phyloP scores from a whole-genome alignment of 2,329 filamentous ascomycete species.

The Exophiala spinifera region DNA sequence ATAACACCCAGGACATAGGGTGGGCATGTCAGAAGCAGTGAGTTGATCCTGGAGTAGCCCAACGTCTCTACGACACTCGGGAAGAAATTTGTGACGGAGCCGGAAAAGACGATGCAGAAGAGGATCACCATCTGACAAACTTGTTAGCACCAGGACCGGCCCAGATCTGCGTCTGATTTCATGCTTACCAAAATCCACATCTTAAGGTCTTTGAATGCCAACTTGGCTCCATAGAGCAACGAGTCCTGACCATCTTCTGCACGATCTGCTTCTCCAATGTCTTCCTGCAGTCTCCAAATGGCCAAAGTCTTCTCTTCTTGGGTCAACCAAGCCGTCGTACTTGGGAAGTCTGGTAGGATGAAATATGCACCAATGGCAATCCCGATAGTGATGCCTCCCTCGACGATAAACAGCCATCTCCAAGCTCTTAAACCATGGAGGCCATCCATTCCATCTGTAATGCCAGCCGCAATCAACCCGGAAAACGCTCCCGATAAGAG shows the following conservation, averaged over 20 bases:
- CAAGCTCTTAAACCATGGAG: conserved; percentile 51
- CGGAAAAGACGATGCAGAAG: conserved; percentile 47
- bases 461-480: conserved; percentile 62
- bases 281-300: conserved; percentile 60
- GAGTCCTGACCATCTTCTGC: conserved; percentile 52
- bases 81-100: conserved; percentile 66
- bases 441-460: conserved; percentile 61
- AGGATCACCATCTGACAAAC: conserved; percentile 50
- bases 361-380: conserved; percentile 41
- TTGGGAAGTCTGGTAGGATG: conserved; percentile 66
- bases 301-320: conserved; percentile 58
- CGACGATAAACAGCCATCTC: conserved; percentile 60
- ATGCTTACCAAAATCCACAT: conserved; percentile 55
- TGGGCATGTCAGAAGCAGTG: conserved; percentile 47
- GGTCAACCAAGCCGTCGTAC: conserved; percentile 58
- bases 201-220: conserved; percentile 59
- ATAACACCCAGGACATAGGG: conserved; percentile 54
- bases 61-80: conserved; percentile 68
- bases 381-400: conserved; percentile 49
- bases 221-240: conserved; percentile 40
- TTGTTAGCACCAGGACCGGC: not conserved
- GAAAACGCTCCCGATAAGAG: conserved; percentile 71
- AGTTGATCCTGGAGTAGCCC: conserved; percentile 60
- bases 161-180: not conserved
- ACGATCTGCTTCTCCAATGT: conserved; percentile 65